Percentiles rank a stretch among this genome's conserved stretches.
Conservation (phyloP, 306 rosid genomes). For the Neltuma alba region DNA sequence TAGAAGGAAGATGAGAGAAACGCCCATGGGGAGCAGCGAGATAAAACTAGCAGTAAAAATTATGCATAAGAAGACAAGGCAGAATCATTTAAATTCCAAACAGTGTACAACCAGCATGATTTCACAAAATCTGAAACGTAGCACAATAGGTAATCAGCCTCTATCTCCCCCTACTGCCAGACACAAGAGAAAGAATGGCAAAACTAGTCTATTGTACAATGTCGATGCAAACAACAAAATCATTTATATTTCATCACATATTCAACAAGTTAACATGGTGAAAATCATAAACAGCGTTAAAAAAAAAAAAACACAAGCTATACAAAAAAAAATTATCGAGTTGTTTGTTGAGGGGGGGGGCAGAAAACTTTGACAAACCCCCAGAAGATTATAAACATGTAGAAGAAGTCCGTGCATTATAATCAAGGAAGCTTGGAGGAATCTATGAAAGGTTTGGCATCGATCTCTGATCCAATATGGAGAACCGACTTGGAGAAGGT, state of each 20-base stretch:
- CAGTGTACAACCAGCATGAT: neutral
- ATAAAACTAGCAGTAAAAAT: neutral
- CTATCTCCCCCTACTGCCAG: neutral
- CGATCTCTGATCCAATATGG: slow-evolving; percentile 4
- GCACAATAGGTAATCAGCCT: neutral
- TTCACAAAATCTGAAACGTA: too few relatives aligned
- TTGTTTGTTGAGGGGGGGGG: neutral
- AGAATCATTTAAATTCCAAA: neutral
- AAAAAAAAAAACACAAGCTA: neutral
- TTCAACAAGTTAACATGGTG: neutral
- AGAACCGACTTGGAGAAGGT: slow-evolving; percentile 28
- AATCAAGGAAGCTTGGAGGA: slow-evolving; percentile 19
- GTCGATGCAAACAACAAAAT: slow-evolving; percentile 7
- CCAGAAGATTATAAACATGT: neutral
- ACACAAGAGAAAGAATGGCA: neutral
- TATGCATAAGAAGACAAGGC: neutral
- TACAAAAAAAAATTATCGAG: neutral
- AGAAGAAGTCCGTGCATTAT: neutral
- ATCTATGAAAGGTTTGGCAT: neutral
- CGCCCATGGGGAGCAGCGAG: too few relatives aligned
- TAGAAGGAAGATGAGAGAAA: neutral
- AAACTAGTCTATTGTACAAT: neutral
- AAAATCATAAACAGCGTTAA: neutral
- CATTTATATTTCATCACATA: neutral
- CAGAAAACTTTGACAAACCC: neutral